Conservation (phyloP, 495 filamentous ascomycete species). For the Mycothermus thermophilus region DNA sequence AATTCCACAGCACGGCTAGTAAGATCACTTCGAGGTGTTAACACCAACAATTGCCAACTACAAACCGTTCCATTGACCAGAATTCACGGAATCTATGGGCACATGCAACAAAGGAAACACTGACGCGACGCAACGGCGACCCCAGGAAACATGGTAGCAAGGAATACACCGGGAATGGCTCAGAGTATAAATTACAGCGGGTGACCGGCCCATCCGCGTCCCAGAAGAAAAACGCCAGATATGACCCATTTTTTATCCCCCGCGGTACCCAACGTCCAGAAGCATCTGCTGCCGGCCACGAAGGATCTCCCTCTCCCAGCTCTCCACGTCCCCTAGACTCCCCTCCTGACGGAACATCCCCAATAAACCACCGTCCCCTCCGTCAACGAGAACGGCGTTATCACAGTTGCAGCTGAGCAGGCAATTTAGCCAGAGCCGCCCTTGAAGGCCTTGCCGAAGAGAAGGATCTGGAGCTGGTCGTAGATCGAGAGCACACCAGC, state of each 20-base stretch:
- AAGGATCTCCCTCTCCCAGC: slow-evolving; percentile 14
- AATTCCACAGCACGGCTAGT: no score
- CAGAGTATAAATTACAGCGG: slow-evolving; percentile 50
- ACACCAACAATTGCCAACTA: no score
- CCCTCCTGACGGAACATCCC: no score
- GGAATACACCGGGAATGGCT: slow-evolving; percentile 45
- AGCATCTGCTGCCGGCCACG: slow-evolving; percentile 11
- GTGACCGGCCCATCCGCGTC: slow-evolving; percentile 20
- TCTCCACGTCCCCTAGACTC: no score
- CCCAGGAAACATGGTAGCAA: slow-evolving; percentile 24
- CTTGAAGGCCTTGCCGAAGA: slow-evolving; percentile 99
- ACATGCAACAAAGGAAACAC: slow-evolving; percentile 29
- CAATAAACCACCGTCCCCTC: slow-evolving; percentile 12
- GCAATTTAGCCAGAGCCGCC: slow-evolving; percentile 61
- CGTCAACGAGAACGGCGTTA: no score
- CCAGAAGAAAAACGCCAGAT: slow-evolving; percentile 22
- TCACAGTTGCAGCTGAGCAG: slow-evolving; percentile 22
- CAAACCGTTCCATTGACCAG: slow-evolving; percentile 17
- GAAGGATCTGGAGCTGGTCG: slow-evolving; percentile 93
- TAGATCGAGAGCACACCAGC: slow-evolving; percentile 99
- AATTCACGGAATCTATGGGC: slow-evolving; percentile 29
- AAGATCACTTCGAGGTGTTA: no score
- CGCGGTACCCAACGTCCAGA: slow-evolving; percentile 16
- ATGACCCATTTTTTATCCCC: slow-evolving; percentile 17
- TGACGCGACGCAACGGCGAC: slow-evolving; percentile 19